Conservation (phyloP, 306 rosid genomes). For the Leucaena leucocephala region DNA sequence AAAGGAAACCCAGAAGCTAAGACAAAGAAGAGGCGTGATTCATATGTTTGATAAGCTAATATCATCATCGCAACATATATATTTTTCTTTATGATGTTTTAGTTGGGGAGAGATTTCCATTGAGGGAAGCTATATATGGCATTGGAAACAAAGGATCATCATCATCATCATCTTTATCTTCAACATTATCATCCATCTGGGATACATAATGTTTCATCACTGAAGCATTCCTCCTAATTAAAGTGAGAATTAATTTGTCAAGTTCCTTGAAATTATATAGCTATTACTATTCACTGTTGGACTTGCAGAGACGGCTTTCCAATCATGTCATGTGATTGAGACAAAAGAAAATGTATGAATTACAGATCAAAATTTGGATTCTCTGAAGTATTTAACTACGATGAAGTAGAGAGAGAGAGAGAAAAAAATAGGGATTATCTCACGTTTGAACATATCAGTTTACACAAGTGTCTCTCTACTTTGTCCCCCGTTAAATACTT, state of each 20-base stretch:
- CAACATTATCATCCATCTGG: not conserved
- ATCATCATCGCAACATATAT: not conserved
- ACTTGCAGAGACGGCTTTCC: not conserved
- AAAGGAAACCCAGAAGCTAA: conserved; percentile 77
- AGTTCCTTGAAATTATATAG: not conserved
- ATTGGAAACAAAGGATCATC: conserved; percentile 19
- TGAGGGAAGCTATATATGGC: not conserved
- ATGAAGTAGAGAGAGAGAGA: not conserved
- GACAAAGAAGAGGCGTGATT: conserved; percentile 76
- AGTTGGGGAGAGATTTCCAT: not conserved
- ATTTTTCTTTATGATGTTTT: conserved; percentile 10
- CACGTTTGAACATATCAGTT: too few species aligned
- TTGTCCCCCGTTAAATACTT: not conserved
- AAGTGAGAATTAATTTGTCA: not conserved
- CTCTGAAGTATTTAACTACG: not conserved
- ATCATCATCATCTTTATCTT: not conserved
- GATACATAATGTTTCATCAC: not conserved
- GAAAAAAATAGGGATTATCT: too few species aligned
- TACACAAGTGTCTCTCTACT: not conserved
- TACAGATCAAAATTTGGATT: not conserved
- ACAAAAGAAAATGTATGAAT: not conserved
- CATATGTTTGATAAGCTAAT: conserved; percentile 1
- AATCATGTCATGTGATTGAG: not conserved
- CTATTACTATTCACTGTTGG: not conserved
- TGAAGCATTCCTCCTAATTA: not conserved